These are phyloP conservation scores for Paraphaeosphaeria sporulosa DNA, from an alignment of 2,329 filamentous ascomycete genomes.

Conservation along the genomic window DNA sequence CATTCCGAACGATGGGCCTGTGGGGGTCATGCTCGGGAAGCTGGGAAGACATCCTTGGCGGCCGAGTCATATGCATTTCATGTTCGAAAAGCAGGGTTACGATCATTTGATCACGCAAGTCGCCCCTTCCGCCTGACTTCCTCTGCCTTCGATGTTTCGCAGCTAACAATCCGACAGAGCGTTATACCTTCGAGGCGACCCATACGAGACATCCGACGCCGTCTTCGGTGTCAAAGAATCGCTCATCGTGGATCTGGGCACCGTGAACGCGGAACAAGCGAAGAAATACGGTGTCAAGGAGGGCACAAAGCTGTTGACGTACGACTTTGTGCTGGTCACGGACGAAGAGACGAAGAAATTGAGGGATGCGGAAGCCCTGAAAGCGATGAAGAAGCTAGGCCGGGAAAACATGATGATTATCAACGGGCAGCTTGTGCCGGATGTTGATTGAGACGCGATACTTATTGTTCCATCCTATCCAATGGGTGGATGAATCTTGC, in stretches of 20 bases:
- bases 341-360: slow-evolving; percentile 72
- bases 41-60: slow-evolving; percentile 46
- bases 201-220: slow-evolving; percentile 81
- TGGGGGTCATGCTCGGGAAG: slow-evolving; percentile 57
- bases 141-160: slow-evolving; percentile 1
- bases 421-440: slow-evolving; percentile 78
- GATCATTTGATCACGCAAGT: slow-evolving; percentile 84
- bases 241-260: slow-evolving; percentile 57
- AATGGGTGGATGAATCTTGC: not conserved
- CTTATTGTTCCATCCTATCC: not conserved
- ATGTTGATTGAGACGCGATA: slow-evolving; percentile 59
- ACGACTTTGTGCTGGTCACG: slow-evolving; percentile 81
- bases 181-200: slow-evolving; percentile 77
- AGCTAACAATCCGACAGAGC: slow-evolving; percentile 60
- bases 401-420: slow-evolving; percentile 72
- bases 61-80: slow-evolving; percentile 56
- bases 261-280: slow-evolving; percentile 36
- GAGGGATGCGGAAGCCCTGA: slow-evolving; percentile 70
- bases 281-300: slow-evolving; percentile 64
- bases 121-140: not conserved
- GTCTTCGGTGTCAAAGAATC: slow-evolving; percentile 87
- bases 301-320: slow-evolving; percentile 69
- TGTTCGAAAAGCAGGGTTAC: slow-evolving; percentile 67
- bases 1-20: slow-evolving; percentile 79
- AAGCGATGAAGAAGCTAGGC: slow-evolving; percentile 72